Conservation (phyloP, 2,329 filamentous ascomycete species). For the Fonsecaea nubica region DNA sequence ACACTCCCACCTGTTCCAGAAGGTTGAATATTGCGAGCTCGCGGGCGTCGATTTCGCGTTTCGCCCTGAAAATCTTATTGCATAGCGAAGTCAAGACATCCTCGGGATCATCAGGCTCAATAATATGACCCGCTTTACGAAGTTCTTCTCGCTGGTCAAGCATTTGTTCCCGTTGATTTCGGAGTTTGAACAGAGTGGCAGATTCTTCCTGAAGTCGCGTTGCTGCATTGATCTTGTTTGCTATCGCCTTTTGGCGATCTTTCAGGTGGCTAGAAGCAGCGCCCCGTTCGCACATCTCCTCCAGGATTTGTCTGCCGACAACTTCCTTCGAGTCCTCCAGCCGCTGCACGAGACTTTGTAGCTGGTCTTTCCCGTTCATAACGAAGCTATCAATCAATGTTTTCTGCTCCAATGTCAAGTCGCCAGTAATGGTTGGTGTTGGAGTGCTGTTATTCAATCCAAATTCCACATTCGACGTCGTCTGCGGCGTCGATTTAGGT, state of each 20-base stretch:
- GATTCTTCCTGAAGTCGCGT: conserved; percentile 41
- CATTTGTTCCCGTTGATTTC: conserved; percentile 25
- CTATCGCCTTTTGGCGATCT: conserved; percentile 41
- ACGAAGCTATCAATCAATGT: conserved; percentile 30
- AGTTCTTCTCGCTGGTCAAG: conserved; percentile 44
- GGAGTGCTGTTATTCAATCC: conserved; percentile 25
- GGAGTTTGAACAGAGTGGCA: conserved; percentile 39
- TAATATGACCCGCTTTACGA: conserved; percentile 35
- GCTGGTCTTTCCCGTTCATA: conserved; percentile 23
- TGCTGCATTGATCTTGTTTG: conserved; percentile 48
- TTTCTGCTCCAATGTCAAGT: conserved; percentile 28
- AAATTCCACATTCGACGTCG: conserved; percentile 5
- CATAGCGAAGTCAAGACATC: conserved; percentile 29
- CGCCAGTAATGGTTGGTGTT: conserved; percentile 7
- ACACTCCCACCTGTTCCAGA: conserved; percentile 31
- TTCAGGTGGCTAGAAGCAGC: conserved; percentile 32
- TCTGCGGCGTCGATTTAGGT: not conserved
- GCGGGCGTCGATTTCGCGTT: conserved; percentile 30
- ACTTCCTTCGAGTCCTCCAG: conserved; percentile 33
- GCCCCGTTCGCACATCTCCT: conserved; percentile 38
- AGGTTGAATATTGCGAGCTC: conserved; percentile 28
- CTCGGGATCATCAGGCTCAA: conserved; percentile 33
- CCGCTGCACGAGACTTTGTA: conserved; percentile 31
- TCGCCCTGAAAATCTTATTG: conserved; percentile 29
- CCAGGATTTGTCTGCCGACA: conserved; percentile 34